Conservation (phyloP, 768 basidiomycete genomes). For the Tricholoma flavovirens region DNA sequence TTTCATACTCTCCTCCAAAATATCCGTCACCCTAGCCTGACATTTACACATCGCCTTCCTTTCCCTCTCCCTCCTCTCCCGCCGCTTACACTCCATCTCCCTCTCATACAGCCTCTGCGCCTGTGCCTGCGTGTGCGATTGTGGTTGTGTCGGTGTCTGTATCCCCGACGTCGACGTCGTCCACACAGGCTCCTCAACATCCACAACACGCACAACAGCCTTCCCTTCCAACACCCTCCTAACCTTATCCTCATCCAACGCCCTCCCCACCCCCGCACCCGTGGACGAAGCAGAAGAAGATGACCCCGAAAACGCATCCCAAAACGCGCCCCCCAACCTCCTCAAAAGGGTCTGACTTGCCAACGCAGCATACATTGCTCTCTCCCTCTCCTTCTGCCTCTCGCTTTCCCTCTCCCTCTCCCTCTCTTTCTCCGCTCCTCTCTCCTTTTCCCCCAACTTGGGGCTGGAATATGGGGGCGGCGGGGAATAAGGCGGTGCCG, state of each 20-base stretch:
- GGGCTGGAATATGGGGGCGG: conserved; percentile 35
- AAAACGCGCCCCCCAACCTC: conserved; percentile 73
- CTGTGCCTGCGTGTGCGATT: neutral
- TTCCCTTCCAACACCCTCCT: conserved; percentile 76
- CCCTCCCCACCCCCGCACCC: conserved; percentile 19
- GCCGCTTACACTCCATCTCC: conserved; percentile 13
- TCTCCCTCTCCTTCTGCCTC: conserved; percentile 33
- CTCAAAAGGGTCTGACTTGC: conserved; percentile 72
- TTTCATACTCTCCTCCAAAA: conserved; percentile 66
- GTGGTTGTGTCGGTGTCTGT: no score
- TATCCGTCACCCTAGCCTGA: conserved; percentile 25
- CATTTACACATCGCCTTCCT: neutral
- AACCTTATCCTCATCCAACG: conserved; percentile 75
- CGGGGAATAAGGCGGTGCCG: neutral
- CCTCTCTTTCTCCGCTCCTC: conserved; percentile 24
- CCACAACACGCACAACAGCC: conserved; percentile 74
- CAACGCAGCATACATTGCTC: conserved; percentile 62
- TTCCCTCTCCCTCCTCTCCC: neutral
- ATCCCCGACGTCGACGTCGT: no score
- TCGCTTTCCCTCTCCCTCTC: conserved; percentile 16
- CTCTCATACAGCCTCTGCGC: conserved; percentile 2
- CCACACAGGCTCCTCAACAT: conserved; percentile 46
- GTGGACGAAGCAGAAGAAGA: conserved; percentile 20
- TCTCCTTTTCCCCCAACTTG: conserved; percentile 18
- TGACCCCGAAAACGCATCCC: conserved; percentile 79